phyloP scores from a whole-genome alignment of 176 grass and related monocot genomes.

The Oropetium thomaeum region DNA sequence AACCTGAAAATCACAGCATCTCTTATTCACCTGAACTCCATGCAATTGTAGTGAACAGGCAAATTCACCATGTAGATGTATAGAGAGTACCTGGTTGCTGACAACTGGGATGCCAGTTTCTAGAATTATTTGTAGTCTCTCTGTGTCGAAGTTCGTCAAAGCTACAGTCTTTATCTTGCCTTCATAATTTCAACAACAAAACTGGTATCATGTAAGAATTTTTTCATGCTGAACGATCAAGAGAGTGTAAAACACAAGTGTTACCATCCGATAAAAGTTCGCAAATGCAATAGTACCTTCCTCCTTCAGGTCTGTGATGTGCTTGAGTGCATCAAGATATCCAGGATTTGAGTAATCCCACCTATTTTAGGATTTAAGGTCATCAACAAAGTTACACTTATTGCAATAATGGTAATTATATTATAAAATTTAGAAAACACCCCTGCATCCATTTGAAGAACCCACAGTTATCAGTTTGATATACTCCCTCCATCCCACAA shows the following conservation, averaged over 20 bases:
- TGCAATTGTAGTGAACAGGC: neutral
- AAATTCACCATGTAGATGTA: conserved; percentile 2
- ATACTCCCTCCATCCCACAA: no score
- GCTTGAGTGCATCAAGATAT: conserved; percentile 93
- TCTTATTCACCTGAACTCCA: neutral
- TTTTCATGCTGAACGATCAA: neutral
- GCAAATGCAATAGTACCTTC: conserved; percentile 52
- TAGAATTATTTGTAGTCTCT: conserved; percentile 77
- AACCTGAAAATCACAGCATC: conserved; percentile 48
- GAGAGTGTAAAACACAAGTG: neutral
- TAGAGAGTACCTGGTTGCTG: conserved; percentile 69
- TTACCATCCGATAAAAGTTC: neutral
- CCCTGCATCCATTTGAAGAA: neutral
- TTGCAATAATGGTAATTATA: neutral
- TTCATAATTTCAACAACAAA: conserved; percentile 36
- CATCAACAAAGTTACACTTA: neutral
- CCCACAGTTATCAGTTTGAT: neutral
- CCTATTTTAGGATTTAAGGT: conserved; percentile 42
- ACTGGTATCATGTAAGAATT: conserved; percentile 16
- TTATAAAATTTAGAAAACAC: neutral
- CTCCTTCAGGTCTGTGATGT: conserved; percentile 90
- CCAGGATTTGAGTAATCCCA: conserved; percentile 96
- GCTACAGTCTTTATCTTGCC: conserved; percentile 82
- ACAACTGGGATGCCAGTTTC: conserved; percentile 94
- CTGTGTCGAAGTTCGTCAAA: conserved; percentile 73